These are phyloP conservation scores for Corrigiola litoralis DNA, from an alignment of 179 eudicot genomes.

Conservation along the genomic window DNA sequence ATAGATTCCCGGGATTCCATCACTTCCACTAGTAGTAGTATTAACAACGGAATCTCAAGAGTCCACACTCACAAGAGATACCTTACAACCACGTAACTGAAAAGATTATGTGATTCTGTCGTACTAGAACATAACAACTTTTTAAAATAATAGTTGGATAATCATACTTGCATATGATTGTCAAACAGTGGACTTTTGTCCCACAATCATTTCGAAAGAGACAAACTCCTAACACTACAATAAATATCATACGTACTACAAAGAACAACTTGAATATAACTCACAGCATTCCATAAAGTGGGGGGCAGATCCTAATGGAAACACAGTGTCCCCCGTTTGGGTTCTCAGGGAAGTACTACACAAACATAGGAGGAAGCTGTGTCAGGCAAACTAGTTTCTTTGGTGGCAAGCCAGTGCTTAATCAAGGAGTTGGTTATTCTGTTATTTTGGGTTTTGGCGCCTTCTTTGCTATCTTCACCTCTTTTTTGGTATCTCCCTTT, in stretches of 20 bases:
- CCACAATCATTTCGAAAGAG: conserved; percentile 6
- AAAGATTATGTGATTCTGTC: conserved; percentile 12
- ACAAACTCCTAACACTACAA: neutral
- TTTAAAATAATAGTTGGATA: neutral
- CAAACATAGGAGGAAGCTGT: conserved; percentile 35
- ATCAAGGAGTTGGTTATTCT: conserved; percentile 84
- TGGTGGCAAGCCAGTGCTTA: conserved; percentile 61
- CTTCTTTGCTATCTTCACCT: conserved; percentile 82
- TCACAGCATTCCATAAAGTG: neutral
- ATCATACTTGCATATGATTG: conserved; percentile 1
- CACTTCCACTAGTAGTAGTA: neutral
- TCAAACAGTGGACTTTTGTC: neutral
- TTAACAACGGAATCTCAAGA: neutral
- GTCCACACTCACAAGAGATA: neutral
- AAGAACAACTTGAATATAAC: too few species aligned
- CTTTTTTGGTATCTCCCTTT: conserved; percentile 55
- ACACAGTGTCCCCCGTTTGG: conserved; percentile 64
- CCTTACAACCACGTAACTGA: neutral
- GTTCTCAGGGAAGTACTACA: conserved; percentile 61
- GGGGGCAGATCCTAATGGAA: conserved; percentile 6
- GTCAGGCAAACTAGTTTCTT: conserved; percentile 75
- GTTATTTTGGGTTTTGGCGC: conserved; percentile 89
- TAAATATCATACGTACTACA: neutral
- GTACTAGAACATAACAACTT: neutral
- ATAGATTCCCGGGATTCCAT: conserved; percentile 5